Evolutionary conservation across 805 yeast species (phyloP), one percentile per base, ranked within the genome.

Genomic region (Ogataea naganishii): DNA sequence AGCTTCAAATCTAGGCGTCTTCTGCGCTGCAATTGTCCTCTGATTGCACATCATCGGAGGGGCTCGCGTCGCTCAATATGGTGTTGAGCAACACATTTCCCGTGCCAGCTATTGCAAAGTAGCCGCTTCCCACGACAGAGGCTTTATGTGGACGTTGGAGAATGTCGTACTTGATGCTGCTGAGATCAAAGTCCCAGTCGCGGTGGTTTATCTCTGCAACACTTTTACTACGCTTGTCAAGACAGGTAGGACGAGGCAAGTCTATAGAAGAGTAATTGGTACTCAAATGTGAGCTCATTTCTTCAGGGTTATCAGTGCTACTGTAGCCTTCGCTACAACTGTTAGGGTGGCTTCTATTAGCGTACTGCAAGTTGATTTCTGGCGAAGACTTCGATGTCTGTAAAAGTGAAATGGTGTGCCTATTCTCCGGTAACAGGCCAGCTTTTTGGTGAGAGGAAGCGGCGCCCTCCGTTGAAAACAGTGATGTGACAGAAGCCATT

Each of bases 101-200:
- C 7, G 43, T 40, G 11, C 45, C 49, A 3, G 43, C 39, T 18
- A 46, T 34, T 4, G 42, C 41, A 23, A 44, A 44, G 22, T 46
- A 43, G 4, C 46, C 47, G 17, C 43, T 36, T 1, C 48, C 50
- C 13, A 45, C 23, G 10, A 31, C 14, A 10, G 28, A 23, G 3
- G 22, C 15, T n/a, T 26, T 34, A 8, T 17, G 6, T 20, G 29
- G 22, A 23, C 19, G 12, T 22, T 18, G 14, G 32, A 27, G 11
- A 34, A n/a, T 14, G 7, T 14, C 14, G 12, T 19, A 9, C 3
- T 23, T 15, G 7, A 11, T 9, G 5, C 13, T 18, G 14, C 42
- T 18, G 14, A 34, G 37, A 18, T 33, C 30, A 6, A 37, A 15
- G 14, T 24, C 42, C 33, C 34, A 36, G 13, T 29, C 31, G 5